Base-by-base conservation (phyloP, 768 basidiomycete genomes). In the Ramaria sp. region DNA sequence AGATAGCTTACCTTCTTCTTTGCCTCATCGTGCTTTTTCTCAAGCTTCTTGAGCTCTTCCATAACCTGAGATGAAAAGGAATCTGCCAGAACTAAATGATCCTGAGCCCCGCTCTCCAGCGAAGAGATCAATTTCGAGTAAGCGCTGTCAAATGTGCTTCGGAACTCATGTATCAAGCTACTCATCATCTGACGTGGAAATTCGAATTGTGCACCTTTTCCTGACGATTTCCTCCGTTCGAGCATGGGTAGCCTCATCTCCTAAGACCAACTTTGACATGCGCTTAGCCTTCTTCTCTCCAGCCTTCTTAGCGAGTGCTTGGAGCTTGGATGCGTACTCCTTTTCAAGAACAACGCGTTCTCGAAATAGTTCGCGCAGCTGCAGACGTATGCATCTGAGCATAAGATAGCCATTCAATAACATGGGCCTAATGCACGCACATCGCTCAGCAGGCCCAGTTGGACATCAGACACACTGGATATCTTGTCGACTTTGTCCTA, bases 401-500 rank as follows among this genome's bases (percentile, higher is more conserved):
- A 5, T 10, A 32, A 16, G 41, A 18, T 27, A 41, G 39, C 2
- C 50, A 50, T 52, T 4, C 43, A 55, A 38, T 24, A 13, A 41
- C 44, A 8, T 3, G n/a, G 32, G 36, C n/a, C n/a, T 6, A 39
- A 30, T 22, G 18, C 42, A 53, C 81, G 63, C 65, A 86, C 85
- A 71, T 88, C 85, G 56, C 65, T 65, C 51, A 86, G 69, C 20
- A 83, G 64, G 58, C 76, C 78, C n/a, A 88, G 70, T 63, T 87
- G 83, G 18, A 76, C 71, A 59, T 84, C 80, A 59, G 83, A 78
- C 15, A 79, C 63, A 24, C 62, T 64, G 10, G 75, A 68, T 56
- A 88, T 77, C 52, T 75, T 71, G 48, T 87, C 83, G 18, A 84
- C 79, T 71, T 87, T 85, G 63, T 87, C 86, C 85, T 88, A 62